Evolutionary conservation across 306 rosid species (phyloP).

Genomic region (Medicago ruthenica): DNA sequence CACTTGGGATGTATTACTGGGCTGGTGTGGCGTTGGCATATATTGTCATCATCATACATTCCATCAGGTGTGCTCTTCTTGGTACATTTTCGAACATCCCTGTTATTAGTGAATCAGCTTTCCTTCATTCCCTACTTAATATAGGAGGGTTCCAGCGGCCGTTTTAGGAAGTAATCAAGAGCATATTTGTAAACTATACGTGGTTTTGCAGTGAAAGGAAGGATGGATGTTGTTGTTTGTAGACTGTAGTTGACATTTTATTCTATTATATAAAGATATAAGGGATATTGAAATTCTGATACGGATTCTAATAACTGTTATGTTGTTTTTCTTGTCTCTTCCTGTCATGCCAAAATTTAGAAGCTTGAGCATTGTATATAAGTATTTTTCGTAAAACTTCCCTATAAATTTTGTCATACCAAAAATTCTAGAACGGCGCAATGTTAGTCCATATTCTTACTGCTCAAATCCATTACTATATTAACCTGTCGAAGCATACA

Average conservation of each 20-base stretch:
- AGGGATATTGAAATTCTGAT: not conserved
- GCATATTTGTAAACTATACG: conserved; percentile 30
- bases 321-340: conserved; percentile 2
- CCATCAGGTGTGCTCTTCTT: conserved; percentile 72
- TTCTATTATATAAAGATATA: not conserved
- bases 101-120: conserved; percentile 67
- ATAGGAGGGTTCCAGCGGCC: conserved; percentile 69
- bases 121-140: conserved; percentile 63
- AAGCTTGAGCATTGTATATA: not conserved
- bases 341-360: not conserved
- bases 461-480: too few species aligned
- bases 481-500: not conserved
- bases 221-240: conserved; percentile 18
- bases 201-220: conserved; percentile 39
- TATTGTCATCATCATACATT: conserved; percentile 55
- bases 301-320: not conserved
- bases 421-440: not conserved
- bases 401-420: not conserved
- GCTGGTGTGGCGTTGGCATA: conserved; percentile 71
- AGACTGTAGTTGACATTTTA: conserved; percentile 4
- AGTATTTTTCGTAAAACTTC: not conserved
- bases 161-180: conserved; percentile 47
- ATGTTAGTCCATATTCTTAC: not conserved
- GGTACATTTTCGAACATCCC: conserved; percentile 79
- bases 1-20: conserved; percentile 78